Evolutionary conservation across 164 flowering plant species (phyloP), one percentile per base, ranked within the genome.

Genomic region (Houttuynia cordata): DNA sequence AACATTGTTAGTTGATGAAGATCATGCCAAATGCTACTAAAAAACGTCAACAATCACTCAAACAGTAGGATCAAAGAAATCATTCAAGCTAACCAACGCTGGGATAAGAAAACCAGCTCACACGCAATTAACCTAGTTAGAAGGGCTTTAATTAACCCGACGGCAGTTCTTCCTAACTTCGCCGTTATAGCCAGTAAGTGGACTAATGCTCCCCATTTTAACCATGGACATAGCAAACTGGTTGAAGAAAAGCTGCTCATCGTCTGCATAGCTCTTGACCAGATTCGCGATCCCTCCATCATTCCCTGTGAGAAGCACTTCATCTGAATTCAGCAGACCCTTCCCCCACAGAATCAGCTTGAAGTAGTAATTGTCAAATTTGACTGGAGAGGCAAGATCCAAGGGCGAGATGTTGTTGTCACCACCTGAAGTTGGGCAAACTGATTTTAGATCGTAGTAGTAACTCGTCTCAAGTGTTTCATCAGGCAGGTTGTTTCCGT

Each of bases 361-460:
- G 83, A 82, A 92, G 71, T 92, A 92, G 53, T 75, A 75, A 79
- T 92, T 92, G 58, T 92, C 98, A 63, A 92, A 92, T 70, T 60
- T 81, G 40, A 67, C 70, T 0, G 95, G 98, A 13, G 91, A 79
- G 23, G 77, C 74, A n/a, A 79, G 62, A 67, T 92, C 98, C 72
- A 92, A 64, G 1, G 93, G 89, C 1, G 83, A 76, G 40, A 92
- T 76, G 77, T 75, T 89, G 71, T 78, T 84, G 75, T 92, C 96
- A 7, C 98, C 96, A 8, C 96, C 98, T 18, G 75, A 74, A 67
- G 49, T 68, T 10, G 96, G 98, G 62, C 98, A 92, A 3, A 78
- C 71, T 60, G 85, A 59, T 74, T 67, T 83, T 57, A 92, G 62
- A 19, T 73, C 75, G 22, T 71, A 39, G 74, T 76, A 79, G 73